phyloP scores from a whole-genome alignment of 202 grass and related monocot species.

The Carex sylvatica region DNA sequence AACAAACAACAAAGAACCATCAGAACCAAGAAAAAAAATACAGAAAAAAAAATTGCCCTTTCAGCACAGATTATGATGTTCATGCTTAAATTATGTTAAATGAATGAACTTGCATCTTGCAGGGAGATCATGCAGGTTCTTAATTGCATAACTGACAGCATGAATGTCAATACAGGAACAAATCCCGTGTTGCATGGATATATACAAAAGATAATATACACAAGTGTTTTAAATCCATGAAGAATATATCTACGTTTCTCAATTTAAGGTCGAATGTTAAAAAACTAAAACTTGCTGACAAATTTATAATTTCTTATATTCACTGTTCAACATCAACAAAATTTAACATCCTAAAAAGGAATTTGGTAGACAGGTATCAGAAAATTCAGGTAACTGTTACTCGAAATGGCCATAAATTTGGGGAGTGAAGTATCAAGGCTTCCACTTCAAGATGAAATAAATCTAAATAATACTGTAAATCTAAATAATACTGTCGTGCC shows the following conservation, averaged over 20 bases:
- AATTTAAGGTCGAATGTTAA: neutral
- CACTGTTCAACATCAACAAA: neutral
- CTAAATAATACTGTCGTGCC: neutral
- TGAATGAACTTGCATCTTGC: neutral
- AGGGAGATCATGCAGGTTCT: neutral
- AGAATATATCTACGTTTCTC: neutral
- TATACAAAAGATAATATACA: neutral
- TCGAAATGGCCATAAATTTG: neutral
- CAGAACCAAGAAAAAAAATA: neutral
- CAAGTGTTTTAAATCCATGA: neutral
- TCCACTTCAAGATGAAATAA: neutral
- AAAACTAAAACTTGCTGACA: neutral
- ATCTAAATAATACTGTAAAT: neutral
- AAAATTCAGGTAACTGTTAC: neutral
- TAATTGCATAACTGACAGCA: neutral
- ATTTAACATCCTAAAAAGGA: neutral
- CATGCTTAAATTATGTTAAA: neutral
- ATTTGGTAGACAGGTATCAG: neutral
- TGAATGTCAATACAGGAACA: neutral
- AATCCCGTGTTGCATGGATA: neutral
- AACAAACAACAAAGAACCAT: slow-evolving; percentile 17
- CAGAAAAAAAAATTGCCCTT: neutral
- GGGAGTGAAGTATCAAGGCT: neutral
- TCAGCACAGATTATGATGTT: neutral
- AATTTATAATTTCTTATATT: neutral